Base-by-base conservation (phyloP, 164 flowering plant genomes). In the Nelumbo lutea region DNA sequence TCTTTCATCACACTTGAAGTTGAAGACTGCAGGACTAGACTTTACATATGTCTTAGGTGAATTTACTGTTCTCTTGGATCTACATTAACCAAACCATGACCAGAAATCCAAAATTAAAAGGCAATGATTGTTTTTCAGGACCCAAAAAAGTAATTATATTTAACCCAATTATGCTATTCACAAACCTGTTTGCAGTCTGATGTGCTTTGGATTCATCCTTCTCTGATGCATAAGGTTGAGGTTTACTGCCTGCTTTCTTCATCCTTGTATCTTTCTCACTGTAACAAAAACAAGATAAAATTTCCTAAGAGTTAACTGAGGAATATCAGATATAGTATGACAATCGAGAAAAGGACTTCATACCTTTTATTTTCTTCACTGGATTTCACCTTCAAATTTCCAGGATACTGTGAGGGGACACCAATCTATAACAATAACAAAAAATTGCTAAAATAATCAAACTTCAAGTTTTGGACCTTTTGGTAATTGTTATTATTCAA, bases 1-100 rank as follows among this genome's bases (percentile, higher is more conserved):
- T 57, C 88, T 81, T 76, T 79, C 84, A 58, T 80, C 75, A 68
- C 90, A 82, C 80, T 65, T 85, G 67, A 87, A 85, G 72, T 59
- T 75, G 78, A 82, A 85, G 64, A 64, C 58, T 15, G 76, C 50
- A 65, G 67, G 61, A 55, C 15, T 69, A 59, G 74, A 63, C 61
- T 73, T 84, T 11, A 38, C 15, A 27, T 68, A 78, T 65, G 74
- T 46, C 67, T 75, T 81, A 45, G 56, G 51, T 40, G 81, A 73
- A 48, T 44, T 63, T 9, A 58, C 73, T 66, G 56, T 71, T 66
- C n/a, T 79, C 62, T 68, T 81, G 43, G 63, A 57, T 81, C 95
- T 87, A 59, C 66, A 77, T 27, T 42, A 56, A 38, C 50, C 4
- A 44, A 5, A 68, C 3, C 40, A 46, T 38, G 41, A 6, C 62